Base-by-base conservation (phyloP, 257 asterid genomes). In the Penstemon davidsonii region DNA sequence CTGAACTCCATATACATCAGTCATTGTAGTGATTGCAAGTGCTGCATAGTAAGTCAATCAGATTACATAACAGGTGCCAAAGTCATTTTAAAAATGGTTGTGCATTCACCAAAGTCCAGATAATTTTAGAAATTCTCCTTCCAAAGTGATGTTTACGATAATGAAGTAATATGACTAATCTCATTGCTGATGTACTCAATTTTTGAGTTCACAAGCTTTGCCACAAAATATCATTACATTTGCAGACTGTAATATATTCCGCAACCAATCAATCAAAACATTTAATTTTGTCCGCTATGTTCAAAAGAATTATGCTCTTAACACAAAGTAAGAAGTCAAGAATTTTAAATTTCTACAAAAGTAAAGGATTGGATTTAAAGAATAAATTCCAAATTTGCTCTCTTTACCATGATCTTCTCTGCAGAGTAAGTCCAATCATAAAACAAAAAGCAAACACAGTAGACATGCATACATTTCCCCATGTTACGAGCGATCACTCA, bases 1-100 rank as follows among this genome's bases (percentile, higher is more conserved):
- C 40, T 46, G 51, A 62, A 58, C 75, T 46, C 59, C 59, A 55
- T 70, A 68, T 15, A 60, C 62, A 41, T 52, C 13, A 66, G 38
- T 40, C 59, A 39, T 55, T 58, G 42, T 25, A 43, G 72, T 43
- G 50, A 40, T 46, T 64, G 67, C 18, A 63, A 60, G 50, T 59
- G 44, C 52, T 58, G 66, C 42, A 57, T 8, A 41, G 37, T 69
- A 46, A 60, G 53, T 38, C 51, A 58, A 55, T 62, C 59, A 61
- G 69, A 39, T 56, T 63, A 44, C 60, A 58, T 15, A 58, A 66
- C 15, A 62, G n/a, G 69, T 46, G 49, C 3, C 62, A 70, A 61
- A 45, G 18, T 65, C 56, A 5, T 37, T 65, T 25, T 19, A 43
- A 49, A 56, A 73, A 62, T 40, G 68, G 60, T 51, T 55, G 41